These are phyloP conservation scores for Pythium phragmiticola DNA, from an alignment of 352 stramenopile species.

Conservation along the genomic window DNA sequence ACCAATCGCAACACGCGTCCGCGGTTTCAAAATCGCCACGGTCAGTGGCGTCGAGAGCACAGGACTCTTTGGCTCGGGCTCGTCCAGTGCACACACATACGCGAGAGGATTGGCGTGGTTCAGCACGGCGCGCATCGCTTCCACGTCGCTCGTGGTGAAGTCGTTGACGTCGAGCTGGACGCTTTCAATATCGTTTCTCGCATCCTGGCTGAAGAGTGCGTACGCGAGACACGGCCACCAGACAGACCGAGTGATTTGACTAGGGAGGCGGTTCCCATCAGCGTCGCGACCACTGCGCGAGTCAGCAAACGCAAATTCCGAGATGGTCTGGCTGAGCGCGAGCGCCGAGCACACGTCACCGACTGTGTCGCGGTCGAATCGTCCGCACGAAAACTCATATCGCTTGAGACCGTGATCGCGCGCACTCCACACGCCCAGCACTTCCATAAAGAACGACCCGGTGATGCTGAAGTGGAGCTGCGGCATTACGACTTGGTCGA, in stretches of 20 bases:
- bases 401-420: background rate
- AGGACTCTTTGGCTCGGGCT: background rate
- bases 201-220: background rate
- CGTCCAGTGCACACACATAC: slow-evolving; percentile 3
- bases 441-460: background rate
- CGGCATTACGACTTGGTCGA: background rate
- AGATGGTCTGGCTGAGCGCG: background rate
- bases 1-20: background rate
- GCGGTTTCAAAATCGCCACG: background rate
- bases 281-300: background rate
- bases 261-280: background rate
- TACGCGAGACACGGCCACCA: slow-evolving; percentile 13
- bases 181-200: background rate
- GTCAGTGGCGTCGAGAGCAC: background rate
- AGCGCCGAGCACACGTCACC: background rate
- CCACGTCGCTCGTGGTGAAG: background rate
- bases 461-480: background rate
- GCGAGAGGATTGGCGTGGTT: slow-evolving; percentile 1
- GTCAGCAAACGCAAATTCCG: background rate
- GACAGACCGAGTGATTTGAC: background rate
- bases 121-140: background rate
- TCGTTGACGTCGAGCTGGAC: background rate
- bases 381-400: background rate
- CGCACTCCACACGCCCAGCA: background rate
- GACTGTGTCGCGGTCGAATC: background rate